A percentile compares a stretch with the other conserved stretches of the same genome.
These are phyloP conservation scores for Trifolium repens DNA, from an alignment of 306 rosid genomes.

Conservation along the genomic window DNA sequence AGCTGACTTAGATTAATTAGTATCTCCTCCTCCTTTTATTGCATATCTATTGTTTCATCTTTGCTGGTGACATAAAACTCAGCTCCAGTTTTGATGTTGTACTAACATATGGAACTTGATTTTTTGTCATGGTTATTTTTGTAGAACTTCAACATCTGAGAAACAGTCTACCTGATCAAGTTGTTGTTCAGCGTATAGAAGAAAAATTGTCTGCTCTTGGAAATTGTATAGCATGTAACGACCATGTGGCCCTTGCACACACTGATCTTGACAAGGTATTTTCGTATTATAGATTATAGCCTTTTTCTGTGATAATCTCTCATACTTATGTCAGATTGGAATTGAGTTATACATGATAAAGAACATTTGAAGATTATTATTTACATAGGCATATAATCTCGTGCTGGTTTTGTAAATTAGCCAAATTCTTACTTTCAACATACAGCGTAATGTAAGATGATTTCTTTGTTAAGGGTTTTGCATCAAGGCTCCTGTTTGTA, in stretches of 20 bases:
- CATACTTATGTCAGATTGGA: neutral
- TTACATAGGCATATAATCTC: too few species aligned
- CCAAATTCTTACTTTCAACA: too few species aligned
- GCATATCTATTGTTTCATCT: neutral
- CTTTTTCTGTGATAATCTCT: constrained; percentile 6
- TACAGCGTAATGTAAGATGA: too few species aligned
- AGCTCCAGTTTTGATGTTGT: constrained; percentile 7
- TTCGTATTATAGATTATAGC: neutral
- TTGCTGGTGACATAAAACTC: constrained; percentile 8
- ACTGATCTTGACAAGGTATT: constrained; percentile 78
- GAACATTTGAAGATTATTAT: too few species aligned
- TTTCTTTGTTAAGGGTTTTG: neutral
- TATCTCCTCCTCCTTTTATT: neutral
- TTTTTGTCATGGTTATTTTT: constrained; percentile 26
- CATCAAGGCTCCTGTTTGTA: neutral
- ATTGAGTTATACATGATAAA: too few species aligned
- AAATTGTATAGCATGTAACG: constrained; percentile 85
- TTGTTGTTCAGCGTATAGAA: constrained; percentile 74
- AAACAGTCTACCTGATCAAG: constrained; percentile 81
- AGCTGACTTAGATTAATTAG: neutral
- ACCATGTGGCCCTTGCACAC: constrained; percentile 84
- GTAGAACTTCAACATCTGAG: constrained; percentile 88
- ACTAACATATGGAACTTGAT: constrained; percentile 12
- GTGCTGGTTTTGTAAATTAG: too few species aligned
- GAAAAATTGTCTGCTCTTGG: constrained; percentile 84